Evolutionary conservation across 2,329 filamentous ascomycete species (phyloP), one percentile per base, ranked within the genome.

Genomic region (Cladorrhinum sp.): DNA sequence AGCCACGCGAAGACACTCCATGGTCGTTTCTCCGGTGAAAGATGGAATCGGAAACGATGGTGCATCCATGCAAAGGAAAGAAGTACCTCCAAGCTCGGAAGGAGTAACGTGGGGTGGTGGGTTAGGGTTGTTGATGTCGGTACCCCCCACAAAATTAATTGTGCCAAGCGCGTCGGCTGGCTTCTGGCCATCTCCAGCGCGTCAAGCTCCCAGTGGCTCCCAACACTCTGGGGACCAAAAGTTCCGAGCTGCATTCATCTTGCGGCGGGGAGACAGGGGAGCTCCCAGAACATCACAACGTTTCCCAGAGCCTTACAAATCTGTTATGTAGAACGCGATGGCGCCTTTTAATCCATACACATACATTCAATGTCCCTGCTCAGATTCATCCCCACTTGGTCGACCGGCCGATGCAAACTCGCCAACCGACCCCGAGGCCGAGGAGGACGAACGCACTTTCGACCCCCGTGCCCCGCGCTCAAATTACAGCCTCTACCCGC

Each of bases 401-500:
- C 63, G 65, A 27, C 64, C 65, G 20, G 66, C 55, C 45, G 76
- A 75, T 56, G 73, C 73, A 27, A 62, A 48, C 54, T 59, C 64
- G 22, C 65, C 60, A 18, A 59, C 62, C 9, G 53, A 53, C n/a
- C 55, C 62, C 45, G 75, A 71, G 2, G 77, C 83, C 25, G 87
- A 91, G 55, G 87, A 90, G 61, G 89, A 92, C 65, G 90, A 91
- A 61, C 81, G 83, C 63, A 89, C 91, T 3, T 96, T 99, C 74
- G 90, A 99, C 72, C 92, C 95, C 1, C 87, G 90, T 68, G 87
- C 88, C 62, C 85, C 90, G 16, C 88, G 93, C 38, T 90, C 95
- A 61, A 95, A 92, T 74, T 98, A 92, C 79, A 93, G 92, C 66
- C 81, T 99, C 29, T 97, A 93, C 71, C 93, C 95, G 0, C 86